A percentile compares a stretch with the other conserved stretches of the same genome.
phyloP scores from a whole-genome alignment of 2,329 filamentous ascomycete species.

The Penicillium sp. region DNA sequence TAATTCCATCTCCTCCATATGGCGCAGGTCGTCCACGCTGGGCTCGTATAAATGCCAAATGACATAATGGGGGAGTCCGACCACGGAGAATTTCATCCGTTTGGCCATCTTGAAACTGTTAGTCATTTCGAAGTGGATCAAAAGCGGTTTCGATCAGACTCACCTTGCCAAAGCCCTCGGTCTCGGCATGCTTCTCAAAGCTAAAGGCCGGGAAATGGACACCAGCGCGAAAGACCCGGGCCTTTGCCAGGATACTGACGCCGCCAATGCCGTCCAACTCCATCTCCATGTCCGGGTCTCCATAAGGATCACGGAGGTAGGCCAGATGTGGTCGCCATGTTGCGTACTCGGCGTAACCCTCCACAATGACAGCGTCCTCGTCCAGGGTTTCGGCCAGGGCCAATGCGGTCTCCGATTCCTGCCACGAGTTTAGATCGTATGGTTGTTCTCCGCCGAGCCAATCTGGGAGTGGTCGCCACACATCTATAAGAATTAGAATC shows the following conservation, averaged over 20 bases:
- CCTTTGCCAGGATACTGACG: constrained; percentile 96
- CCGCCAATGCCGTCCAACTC: constrained; percentile 97
- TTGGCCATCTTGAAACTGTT: constrained; percentile 78
- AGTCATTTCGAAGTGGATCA: constrained; percentile 8
- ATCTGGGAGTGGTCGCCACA: constrained; percentile 97
- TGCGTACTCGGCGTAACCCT: constrained; percentile 97
- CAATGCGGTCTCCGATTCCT: constrained; percentile 95
- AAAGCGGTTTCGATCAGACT: constrained; percentile 17
- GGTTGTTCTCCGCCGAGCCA: constrained; percentile 99
- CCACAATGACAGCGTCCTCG: constrained; percentile 97
- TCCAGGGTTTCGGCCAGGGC: constrained; percentile 92
- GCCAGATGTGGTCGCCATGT: constrained; percentile 97
- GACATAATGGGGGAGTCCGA: constrained; percentile 94
- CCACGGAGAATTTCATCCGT: constrained; percentile 92
- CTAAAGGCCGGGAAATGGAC: constrained; percentile 98
- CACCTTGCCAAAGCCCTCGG: constrained; percentile 98
- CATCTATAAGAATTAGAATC: constrained; percentile 59
- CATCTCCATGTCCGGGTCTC: constrained; percentile 99
- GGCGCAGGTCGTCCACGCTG: constrained; percentile 93
- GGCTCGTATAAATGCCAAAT: constrained; percentile 99
- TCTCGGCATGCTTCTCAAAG: constrained; percentile 98
- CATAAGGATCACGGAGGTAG: constrained; percentile 93
- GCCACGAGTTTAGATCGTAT: constrained; percentile 98
- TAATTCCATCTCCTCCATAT: constrained; percentile 98
- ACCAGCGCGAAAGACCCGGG: constrained; percentile 88